These are phyloP conservation scores for Cyberlindnera samutprakarnensis DNA, from an alignment of 805 yeast genomes.

Conservation along the genomic window DNA sequence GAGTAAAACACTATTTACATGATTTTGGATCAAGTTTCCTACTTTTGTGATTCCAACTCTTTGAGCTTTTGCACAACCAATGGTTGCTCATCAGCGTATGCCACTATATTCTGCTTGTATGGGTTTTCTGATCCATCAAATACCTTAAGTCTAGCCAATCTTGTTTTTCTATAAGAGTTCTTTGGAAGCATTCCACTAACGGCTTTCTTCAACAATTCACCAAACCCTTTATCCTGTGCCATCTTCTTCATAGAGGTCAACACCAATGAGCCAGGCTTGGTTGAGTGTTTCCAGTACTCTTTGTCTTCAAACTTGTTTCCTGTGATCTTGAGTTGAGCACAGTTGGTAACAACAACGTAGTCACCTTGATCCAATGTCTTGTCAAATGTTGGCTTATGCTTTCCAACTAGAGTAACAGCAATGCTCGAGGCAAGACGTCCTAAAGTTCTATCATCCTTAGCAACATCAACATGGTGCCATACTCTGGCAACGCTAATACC, in stretches of 20 bases:
- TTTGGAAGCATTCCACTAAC: constrained; percentile 96
- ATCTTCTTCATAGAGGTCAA: constrained; percentile 75
- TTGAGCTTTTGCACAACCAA: constrained; percentile 37
- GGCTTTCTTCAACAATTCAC: constrained; percentile 80
- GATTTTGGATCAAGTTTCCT: not conserved
- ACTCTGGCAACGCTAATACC: constrained; percentile 73
- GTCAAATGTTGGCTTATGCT: constrained; percentile 88
- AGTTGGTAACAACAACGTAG: constrained; percentile 93
- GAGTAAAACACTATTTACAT: constrained; percentile 1
- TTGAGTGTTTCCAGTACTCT: constrained; percentile 82
- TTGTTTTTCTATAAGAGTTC: constrained; percentile 68
- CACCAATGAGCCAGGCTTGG: constrained; percentile 84
- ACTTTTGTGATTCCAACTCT: constrained; percentile 8
- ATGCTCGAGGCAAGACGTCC: constrained; percentile 91
- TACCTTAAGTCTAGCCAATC: constrained; percentile 79
- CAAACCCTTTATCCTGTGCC: constrained; percentile 72
- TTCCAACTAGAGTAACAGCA: constrained; percentile 88
- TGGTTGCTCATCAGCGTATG: constrained; percentile 74
- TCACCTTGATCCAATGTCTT: constrained; percentile 85
- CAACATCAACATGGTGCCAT: constrained; percentile 95
- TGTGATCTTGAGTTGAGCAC: constrained; percentile 70
- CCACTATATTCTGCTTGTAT: constrained; percentile 72
- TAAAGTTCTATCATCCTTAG: constrained; percentile 73
- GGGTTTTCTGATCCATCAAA: constrained; percentile 89
- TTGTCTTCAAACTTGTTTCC: constrained; percentile 80